A percentile compares a stretch with the other conserved stretches of the same genome.
Conservation (phyloP, 225 moss, liverwort and hornwort species). For the Pleurozium schreberi region DNA sequence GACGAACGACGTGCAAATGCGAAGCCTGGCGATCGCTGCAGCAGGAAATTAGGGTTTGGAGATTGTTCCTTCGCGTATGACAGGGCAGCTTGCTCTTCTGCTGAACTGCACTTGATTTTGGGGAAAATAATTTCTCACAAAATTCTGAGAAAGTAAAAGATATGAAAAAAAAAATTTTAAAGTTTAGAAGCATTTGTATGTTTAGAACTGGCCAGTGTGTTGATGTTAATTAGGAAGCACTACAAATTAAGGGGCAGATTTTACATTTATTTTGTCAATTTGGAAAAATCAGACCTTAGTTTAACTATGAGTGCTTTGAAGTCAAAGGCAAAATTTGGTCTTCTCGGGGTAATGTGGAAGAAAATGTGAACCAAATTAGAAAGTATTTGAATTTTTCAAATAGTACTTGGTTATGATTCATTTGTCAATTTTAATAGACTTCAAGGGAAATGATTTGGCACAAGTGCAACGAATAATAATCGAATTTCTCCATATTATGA, state of each 20-base stretch:
- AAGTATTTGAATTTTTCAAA: not conserved
- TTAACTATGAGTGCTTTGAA: not conserved
- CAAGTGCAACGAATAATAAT: not conserved
- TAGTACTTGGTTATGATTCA: not conserved
- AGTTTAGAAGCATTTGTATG: not conserved
- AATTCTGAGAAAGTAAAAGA: not conserved
- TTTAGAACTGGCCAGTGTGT: no score
- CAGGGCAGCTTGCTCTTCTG: not conserved
- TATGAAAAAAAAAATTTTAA: no score
- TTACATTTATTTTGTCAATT: not conserved
- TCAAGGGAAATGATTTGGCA: not conserved
- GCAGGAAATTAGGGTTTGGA: not conserved
- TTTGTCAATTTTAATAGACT: not conserved
- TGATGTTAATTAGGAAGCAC: not conserved
- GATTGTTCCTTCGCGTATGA: not conserved
- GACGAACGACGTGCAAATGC: not conserved
- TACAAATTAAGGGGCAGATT: not conserved
- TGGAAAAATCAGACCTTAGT: not conserved
- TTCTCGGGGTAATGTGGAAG: not conserved
- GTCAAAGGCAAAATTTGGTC: not conserved
- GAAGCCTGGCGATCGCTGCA: not conserved
- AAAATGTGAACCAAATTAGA: not conserved
- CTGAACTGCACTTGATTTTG: not conserved
- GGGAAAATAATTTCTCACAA: not conserved
- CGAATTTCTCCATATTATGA: fast-evolving